Conservation (phyloP, 495 filamentous ascomycete genomes). For the Hypoxylon trugodes region DNA sequence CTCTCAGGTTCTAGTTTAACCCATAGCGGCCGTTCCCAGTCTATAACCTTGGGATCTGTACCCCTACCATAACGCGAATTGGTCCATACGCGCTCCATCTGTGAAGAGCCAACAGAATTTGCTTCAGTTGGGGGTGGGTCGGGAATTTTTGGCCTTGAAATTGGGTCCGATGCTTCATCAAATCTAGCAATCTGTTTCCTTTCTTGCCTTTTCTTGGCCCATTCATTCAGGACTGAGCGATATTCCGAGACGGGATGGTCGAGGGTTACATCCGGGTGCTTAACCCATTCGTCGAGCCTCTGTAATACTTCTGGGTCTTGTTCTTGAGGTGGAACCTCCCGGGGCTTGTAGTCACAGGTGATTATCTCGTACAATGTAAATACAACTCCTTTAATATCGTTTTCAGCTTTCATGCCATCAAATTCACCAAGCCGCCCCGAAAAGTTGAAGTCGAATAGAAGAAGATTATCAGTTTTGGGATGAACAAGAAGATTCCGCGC, state of each 20-base stretch:
- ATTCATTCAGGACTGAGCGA: conserved; percentile 18
- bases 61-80: not conserved
- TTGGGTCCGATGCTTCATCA: conserved; percentile 12
- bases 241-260: conserved; percentile 32
- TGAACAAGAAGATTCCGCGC: conserved; percentile 51
- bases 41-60: not conserved
- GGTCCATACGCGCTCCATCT: too few relatives aligned
- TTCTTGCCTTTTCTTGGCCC: conserved; percentile 11
- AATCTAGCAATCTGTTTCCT: not conserved
- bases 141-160: conserved; percentile 4
- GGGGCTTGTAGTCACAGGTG: conserved; percentile 44
- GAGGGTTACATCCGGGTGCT: conserved; percentile 40
- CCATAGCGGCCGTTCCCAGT: not conserved
- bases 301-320: conserved; percentile 20
- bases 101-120: too few relatives aligned
- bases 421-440: conserved; percentile 27
- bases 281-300: conserved; percentile 21
- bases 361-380: conserved; percentile 54
- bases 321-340: conserved; percentile 7
- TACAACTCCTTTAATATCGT: conserved; percentile 51
- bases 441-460: conserved; percentile 53
- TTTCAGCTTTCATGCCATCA: conserved; percentile 31
- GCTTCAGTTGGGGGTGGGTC: not conserved
- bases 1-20: not conserved
- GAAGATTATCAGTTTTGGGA: conserved; percentile 42